phyloP scores from a whole-genome alignment of 1,139 yeast genomes.

The Casaregolazyma suthepensis region DNA sequence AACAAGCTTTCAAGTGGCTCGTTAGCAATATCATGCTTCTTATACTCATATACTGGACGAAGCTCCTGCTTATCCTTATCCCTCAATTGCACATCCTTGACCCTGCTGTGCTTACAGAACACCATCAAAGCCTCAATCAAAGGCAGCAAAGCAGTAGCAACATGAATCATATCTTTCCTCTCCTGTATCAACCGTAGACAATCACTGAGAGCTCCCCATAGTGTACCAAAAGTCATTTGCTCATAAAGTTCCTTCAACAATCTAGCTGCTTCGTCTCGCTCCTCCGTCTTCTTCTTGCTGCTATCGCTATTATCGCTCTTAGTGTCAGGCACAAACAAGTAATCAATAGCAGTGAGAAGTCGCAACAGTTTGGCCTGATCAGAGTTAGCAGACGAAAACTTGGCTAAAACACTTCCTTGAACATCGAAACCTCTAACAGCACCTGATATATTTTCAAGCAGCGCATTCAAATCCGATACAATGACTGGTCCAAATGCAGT shows the following conservation, averaged over 20 bases:
- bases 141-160: slow-evolving; percentile 80
- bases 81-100: slow-evolving; percentile 42
- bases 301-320: slow-evolving; percentile 18
- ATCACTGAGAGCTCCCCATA: slow-evolving; percentile 86
- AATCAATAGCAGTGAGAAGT: slow-evolving; percentile 83
- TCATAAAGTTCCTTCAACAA: slow-evolving; percentile 43
- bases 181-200: slow-evolving; percentile 49
- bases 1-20: slow-evolving; percentile 78
- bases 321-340: slow-evolving; percentile 50
- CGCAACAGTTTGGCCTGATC: slow-evolving; percentile 83
- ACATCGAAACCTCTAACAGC: slow-evolving; percentile 41
- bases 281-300: slow-evolving; percentile 28
- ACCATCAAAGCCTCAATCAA: slow-evolving; percentile 91
- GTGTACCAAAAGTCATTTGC: slow-evolving; percentile 61
- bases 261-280: slow-evolving; percentile 44
- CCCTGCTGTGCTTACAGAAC: slow-evolving; percentile 82
- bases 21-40: slow-evolving; percentile 57
- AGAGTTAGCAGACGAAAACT: slow-evolving; percentile 75
- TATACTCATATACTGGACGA: slow-evolving; percentile 37
- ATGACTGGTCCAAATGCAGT: slow-evolving; percentile 52
- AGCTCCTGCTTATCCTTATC: slow-evolving; percentile 41
- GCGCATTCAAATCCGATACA: slow-evolving; percentile 48
- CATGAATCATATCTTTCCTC: slow-evolving; percentile 45
- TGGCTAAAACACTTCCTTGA: slow-evolving; percentile 50
- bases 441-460: slow-evolving; percentile 43